Conservation (phyloP, 192 early-diverging fungal genomes). For the Coemansia sp. region DNA sequence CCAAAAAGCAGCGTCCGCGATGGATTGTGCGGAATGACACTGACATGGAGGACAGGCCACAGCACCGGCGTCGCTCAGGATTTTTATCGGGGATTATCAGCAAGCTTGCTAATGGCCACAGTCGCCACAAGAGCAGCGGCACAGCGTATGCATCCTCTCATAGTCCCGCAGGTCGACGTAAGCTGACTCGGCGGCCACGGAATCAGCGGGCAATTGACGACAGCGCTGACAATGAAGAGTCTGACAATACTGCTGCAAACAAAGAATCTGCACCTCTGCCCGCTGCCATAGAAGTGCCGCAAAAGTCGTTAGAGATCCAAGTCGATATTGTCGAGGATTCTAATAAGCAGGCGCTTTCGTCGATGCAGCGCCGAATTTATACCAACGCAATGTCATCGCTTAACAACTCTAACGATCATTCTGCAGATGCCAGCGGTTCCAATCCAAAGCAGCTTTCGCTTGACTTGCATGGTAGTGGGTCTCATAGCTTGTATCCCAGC, state of each 20-base stretch:
- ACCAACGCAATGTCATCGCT: conserved; percentile 27
- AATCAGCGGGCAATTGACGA: conserved; percentile 4
- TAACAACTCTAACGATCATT: conserved; percentile 3
- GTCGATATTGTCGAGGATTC: conserved; percentile 26
- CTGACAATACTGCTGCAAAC: not conserved
- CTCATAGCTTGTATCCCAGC: not conserved
- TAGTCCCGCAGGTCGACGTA: not conserved
- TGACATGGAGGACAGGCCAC: not conserved
- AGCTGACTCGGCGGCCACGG: conserved; percentile 24
- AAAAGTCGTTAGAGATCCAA: conserved; percentile 23
- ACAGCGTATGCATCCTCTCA: not conserved
- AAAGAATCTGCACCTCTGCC: conserved; percentile 12
- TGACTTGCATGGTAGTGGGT: conserved; percentile 4
- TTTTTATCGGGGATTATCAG: conserved; percentile 29
- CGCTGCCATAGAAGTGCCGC: conserved; percentile 10
- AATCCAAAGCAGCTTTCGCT: not conserved
- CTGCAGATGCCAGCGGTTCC: conserved; percentile 3
- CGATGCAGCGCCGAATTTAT: conserved; percentile 37
- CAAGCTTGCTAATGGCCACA: conserved; percentile 16
- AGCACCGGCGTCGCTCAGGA: conserved; percentile 10
- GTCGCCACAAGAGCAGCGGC: conserved; percentile 20
- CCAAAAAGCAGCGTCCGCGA: not conserved
- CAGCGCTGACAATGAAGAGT: conserved; percentile 6
- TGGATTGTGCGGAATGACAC: conserved; percentile 1
- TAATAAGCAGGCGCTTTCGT: conserved; percentile 18